These are phyloP conservation scores for Meyerozyma athensensis DNA, from an alignment of 1,139 yeast genomes.

Conservation along the genomic window DNA sequence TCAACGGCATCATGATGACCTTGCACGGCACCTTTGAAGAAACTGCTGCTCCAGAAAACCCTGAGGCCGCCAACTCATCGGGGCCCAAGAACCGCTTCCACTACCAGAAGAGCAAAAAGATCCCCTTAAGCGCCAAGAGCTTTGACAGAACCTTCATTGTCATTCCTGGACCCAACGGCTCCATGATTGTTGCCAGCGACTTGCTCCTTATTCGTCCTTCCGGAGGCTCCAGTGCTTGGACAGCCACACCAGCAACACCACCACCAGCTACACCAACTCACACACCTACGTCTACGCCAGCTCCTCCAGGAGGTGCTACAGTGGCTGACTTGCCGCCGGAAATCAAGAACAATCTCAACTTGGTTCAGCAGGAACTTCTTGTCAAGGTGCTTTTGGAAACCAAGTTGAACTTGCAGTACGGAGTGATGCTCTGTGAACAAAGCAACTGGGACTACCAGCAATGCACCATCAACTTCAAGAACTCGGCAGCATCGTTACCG, in stretches of 20 bases:
- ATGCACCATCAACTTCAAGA: conserved; percentile 69
- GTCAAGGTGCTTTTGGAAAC: conserved; percentile 69
- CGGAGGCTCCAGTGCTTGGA: conserved; percentile 60
- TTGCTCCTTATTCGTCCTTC: conserved; percentile 62
- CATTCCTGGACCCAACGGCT: conserved; percentile 65
- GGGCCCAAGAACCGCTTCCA: conserved; percentile 12
- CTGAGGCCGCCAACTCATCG: conserved; percentile 13
- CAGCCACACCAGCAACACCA: conserved; percentile 10
- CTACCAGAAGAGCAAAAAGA: conserved; percentile 25
- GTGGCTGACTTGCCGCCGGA: conserved; percentile 47
- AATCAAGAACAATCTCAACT: conserved; percentile 46
- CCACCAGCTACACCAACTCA: conserved; percentile 18
- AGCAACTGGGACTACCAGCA: conserved; percentile 77
- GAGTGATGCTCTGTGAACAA: conserved; percentile 82
- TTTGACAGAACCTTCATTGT: conserved; percentile 85
- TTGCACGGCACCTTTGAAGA: conserved; percentile 87
- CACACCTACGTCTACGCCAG: conserved; percentile 2
- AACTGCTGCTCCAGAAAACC: conserved; percentile 45
- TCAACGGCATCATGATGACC: conserved; percentile 70
- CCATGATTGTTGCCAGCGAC: conserved; percentile 82
- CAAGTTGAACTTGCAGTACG: conserved; percentile 69
- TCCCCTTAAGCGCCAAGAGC: conserved; percentile 58
- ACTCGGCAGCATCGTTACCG: conserved; percentile 47
- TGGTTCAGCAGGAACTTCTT: conserved; percentile 62
- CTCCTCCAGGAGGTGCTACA: conserved; percentile 16